Conservation (phyloP, 1,284 basidiomycete genomes). For the Amylostereum areolatum region DNA sequence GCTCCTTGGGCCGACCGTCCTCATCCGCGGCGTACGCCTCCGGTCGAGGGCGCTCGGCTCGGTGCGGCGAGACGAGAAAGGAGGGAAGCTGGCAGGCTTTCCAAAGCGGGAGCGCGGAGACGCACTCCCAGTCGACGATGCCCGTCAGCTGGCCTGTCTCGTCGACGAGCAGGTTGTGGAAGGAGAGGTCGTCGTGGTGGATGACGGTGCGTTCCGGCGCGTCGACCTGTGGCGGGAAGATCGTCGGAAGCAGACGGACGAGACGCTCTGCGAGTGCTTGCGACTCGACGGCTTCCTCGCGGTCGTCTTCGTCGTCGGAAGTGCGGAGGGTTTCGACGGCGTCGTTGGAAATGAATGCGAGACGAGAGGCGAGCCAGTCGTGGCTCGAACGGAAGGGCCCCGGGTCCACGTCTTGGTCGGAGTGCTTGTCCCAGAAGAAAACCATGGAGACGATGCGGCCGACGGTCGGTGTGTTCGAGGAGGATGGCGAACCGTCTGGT, state of each 20-base stretch:
- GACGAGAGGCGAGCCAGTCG: conserved; percentile 2
- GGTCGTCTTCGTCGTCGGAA: conserved; percentile 1
- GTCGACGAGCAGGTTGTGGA: conserved; percentile 6
- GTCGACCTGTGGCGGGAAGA: not conserved
- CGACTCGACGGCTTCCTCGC: not conserved
- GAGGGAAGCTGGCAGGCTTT: not conserved
- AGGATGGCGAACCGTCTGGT: not conserved
- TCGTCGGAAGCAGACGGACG: not conserved
- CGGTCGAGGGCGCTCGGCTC: conserved; percentile 1
- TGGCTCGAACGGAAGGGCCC: conserved; percentile 2
- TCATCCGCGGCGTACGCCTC: not conserved
- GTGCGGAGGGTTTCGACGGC: not conserved
- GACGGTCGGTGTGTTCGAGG: not conserved
- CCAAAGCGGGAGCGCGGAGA: conserved; percentile 6
- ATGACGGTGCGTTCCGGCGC: conserved; percentile 2
- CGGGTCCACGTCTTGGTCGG: conserved; percentile 2
- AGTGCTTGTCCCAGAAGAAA: conserved; percentile 6
- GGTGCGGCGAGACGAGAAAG: not conserved
- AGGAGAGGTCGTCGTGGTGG: conserved; percentile 6
- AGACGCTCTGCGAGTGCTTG: not conserved
- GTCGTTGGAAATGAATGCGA: conserved; percentile 1
- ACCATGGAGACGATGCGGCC: conserved; percentile 1
- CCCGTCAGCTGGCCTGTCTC: conserved; percentile 4
- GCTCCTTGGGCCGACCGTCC: not conserved
- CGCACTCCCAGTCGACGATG: conserved; percentile 8